phyloP scores from a whole-genome alignment of 495 filamentous ascomycete species.

The Penicillium samsonianum region DNA sequence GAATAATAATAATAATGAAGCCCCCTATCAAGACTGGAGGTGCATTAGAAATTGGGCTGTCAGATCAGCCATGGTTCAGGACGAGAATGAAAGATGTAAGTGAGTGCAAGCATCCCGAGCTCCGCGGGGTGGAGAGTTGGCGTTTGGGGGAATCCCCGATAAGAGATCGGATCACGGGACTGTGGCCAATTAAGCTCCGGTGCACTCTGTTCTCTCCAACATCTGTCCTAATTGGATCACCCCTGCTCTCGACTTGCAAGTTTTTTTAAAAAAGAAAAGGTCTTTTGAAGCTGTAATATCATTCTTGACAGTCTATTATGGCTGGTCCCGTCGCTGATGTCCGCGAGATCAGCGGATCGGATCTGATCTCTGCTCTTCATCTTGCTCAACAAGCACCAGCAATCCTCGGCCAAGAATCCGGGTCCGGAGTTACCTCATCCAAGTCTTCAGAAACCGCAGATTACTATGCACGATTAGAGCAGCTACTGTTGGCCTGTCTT shows the following conservation, averaged over 20 bases:
- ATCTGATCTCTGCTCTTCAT: slow-evolving; percentile 57
- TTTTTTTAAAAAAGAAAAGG: neutral
- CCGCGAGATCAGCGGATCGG: slow-evolving; percentile 32
- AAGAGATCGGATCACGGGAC: slow-evolving; percentile 32
- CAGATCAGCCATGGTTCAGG: neutral
- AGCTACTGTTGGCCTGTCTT: slow-evolving; percentile 81
- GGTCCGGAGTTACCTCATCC: slow-evolving; percentile 46
- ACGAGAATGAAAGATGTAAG: neutral
- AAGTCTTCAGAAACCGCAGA: slow-evolving; percentile 64
- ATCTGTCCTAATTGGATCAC: neutral
- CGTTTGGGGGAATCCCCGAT: slow-evolving; percentile 18
- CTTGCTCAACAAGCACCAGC: slow-evolving; percentile 77
- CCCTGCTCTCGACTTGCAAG: neutral
- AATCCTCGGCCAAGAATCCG: slow-evolving; percentile 57
- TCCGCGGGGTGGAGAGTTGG: slow-evolving; percentile 16
- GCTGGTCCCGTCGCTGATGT: slow-evolving; percentile 14
- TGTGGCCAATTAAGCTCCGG: slow-evolving; percentile 12
- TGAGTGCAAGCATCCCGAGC: slow-evolving; percentile 6
- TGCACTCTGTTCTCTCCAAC: neutral
- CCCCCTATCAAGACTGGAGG: neutral
- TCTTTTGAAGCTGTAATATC: neutral
- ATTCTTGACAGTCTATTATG: slow-evolving; percentile 17
- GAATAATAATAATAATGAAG: neutral
- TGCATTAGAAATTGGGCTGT: neutral
- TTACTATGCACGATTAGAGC: slow-evolving; percentile 80